These are phyloP conservation scores for Parasarocladium wereldwijsianum DNA, from an alignment of 2,329 filamentous ascomycete genomes.

Conservation along the genomic window DNA sequence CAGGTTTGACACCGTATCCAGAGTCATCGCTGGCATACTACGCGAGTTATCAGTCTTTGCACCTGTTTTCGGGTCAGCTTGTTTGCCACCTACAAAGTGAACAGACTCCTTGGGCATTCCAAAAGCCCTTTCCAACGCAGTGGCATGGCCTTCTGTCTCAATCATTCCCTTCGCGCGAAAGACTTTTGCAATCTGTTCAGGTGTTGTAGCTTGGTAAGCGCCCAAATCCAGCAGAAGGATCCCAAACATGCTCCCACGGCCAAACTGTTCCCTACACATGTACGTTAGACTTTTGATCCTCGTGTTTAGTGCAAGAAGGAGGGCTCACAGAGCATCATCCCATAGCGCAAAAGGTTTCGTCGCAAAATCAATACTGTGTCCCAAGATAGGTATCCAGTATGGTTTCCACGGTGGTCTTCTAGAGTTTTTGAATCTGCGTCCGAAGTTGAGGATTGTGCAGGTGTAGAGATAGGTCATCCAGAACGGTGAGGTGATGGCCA, in stretches of 20 bases:
- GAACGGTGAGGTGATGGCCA: no score
- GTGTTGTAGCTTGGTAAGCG: not conserved
- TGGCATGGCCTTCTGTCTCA: not conserved
- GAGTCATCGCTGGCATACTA: constrained; percentile 3
- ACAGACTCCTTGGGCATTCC: constrained; percentile 1
- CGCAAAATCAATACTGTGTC: not conserved
- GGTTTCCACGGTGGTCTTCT: not conserved
- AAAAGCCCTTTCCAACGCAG: not conserved
- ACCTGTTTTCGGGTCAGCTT: no score
- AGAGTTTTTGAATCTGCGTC: not conserved
- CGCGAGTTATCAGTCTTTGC: not conserved
- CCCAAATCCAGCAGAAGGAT: not conserved
- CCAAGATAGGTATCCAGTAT: constrained; percentile 1
- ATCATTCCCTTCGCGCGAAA: constrained; percentile 1
- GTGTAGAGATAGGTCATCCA: no score
- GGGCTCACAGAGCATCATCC: not conserved
- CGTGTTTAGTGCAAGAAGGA: not conserved
- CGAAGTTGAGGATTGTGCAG: no score
- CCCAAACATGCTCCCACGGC: constrained; percentile 1
- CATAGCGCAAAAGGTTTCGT: not conserved
- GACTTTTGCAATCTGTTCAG: constrained; percentile 2
- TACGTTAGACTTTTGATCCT: not conserved
- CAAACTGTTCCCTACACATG: constrained; percentile 1
- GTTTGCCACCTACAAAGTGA: not conserved
- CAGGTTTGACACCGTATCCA: not conserved